Conservation (phyloP, 768 basidiomycete genomes). For the Boletus reticulatus region DNA sequence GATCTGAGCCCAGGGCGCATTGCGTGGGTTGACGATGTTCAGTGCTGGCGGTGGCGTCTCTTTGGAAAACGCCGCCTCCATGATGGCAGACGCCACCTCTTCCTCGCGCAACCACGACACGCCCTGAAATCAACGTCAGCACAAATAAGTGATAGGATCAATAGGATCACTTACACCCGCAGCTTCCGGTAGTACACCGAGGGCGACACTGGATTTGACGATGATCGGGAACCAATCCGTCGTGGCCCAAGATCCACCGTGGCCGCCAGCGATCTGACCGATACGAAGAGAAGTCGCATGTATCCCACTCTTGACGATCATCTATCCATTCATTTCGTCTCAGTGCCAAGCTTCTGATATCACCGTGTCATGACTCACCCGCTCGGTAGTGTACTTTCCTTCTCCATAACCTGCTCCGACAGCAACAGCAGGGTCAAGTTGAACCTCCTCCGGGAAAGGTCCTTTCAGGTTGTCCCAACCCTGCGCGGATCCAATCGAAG, state of each 20-base stretch:
- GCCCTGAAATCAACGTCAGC: neutral
- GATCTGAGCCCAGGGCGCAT: slow-evolving; percentile 31
- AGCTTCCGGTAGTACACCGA: slow-evolving; percentile 27
- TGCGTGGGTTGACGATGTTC: slow-evolving; percentile 40
- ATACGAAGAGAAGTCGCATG: slow-evolving; percentile 30
- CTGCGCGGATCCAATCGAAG: slow-evolving; percentile 21
- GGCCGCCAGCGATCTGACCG: slow-evolving; percentile 38
- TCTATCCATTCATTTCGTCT: slow-evolving; percentile 7
- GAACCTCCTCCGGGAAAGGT: slow-evolving; percentile 36
- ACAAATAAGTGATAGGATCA: no score
- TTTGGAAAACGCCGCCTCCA: slow-evolving; percentile 26
- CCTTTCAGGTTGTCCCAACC: slow-evolving; percentile 28
- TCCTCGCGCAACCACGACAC: slow-evolving; percentile 46
- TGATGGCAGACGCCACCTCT: slow-evolving; percentile 33
- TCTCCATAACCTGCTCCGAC: slow-evolving; percentile 37
- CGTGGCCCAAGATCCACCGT: slow-evolving; percentile 41
- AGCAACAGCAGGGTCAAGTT: slow-evolving; percentile 24
- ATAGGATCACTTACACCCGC: slow-evolving; percentile 30
- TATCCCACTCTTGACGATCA: slow-evolving; percentile 26
- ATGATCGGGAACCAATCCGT: slow-evolving; percentile 49
- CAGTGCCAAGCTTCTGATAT: neutral
- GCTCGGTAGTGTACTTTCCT: slow-evolving; percentile 37
- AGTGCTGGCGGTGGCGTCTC: slow-evolving; percentile 21
- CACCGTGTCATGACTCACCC: slow-evolving; percentile 15
- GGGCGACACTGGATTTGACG: slow-evolving; percentile 30